Evolutionary conservation across 768 basidiomycete genomes (phyloP), one percentile per base, ranked within the genome.

Genomic region (Lentinula sp.): DNA sequence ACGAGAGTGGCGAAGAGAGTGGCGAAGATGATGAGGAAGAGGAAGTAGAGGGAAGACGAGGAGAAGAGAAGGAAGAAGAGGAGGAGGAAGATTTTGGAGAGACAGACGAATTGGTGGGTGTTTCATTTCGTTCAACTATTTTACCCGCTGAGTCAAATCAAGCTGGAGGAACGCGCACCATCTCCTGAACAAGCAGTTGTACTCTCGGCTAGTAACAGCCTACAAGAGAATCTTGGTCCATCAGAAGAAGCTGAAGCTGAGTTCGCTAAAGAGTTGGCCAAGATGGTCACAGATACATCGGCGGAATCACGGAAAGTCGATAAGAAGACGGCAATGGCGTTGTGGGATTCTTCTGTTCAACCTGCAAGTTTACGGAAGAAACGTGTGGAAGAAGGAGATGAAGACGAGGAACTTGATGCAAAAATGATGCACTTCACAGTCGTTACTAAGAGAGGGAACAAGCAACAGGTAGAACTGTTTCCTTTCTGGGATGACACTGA

Each of bases 251-350:
- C 90, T 18, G 91, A 96, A 51, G 90, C 87, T 2, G 96, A 95
- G 37, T 99, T 99, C 68, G 91, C 89, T 8, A 93, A 93, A 70
- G 97, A 98, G 70, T 82, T 99, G 18, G 94, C 96, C 2, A 98
- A 91, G 75, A 86, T 99, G 76, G 86, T 98, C 52, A 93, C 91
- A 0, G 93, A 96, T 66, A 88, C 85, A 15, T 91, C 93, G 16
- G 74, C 83, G 0, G 93, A 97, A 65, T 83, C 88, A 3, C 80
- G 93, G 65, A 92, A 89, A 68, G 86, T 94, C 21, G 95, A 97
- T 69, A 89, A 91, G 74, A 92, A 89, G 73, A 88, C 91, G 1
- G 92, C 91, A 0, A 80, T 88, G 18, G 88, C 88, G 0, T 81
- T 95, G 62, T 96, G 93, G 88, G 95, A 98, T 68, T 88, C 91